Percentiles rank a stretch among this genome's conserved stretches.
Conservation (phyloP, 768 basidiomycete genomes). For the Rhizopogon salebrosus region DNA sequence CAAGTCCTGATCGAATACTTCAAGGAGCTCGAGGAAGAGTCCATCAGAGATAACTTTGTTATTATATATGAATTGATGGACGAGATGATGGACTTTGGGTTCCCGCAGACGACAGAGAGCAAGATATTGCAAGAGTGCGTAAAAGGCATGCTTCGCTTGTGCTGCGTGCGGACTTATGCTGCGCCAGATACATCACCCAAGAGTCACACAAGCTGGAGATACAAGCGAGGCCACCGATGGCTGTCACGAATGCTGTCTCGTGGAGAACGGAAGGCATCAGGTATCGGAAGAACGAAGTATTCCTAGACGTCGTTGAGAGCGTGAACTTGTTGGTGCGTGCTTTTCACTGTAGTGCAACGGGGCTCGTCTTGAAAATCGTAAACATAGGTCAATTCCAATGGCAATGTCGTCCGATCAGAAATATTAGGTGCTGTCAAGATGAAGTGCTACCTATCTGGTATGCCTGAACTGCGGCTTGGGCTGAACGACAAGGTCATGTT, state of each 20-base stretch:
- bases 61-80: conserved; percentile 99
- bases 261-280: conserved; percentile 97
- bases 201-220: conserved; percentile 96
- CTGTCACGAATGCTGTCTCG: conserved; percentile 96
- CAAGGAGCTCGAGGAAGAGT: conserved; percentile 99
- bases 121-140: conserved; percentile 93
- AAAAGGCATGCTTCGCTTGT: background rate
- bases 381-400: conserved; percentile 86
- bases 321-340: conserved; percentile 85
- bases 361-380: background rate
- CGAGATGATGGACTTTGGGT: conserved; percentile 99
- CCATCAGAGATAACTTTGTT: conserved; percentile 98
- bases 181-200: conserved; percentile 87
- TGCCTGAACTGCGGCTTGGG: conserved; percentile 94
- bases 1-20: conserved; percentile 97
- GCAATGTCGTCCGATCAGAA: conserved; percentile 95
- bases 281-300: conserved; percentile 98
- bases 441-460: conserved; percentile 99
- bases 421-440: conserved; percentile 99
- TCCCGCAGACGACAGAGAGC: conserved; percentile 97
- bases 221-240: conserved; percentile 88
- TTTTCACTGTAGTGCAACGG: background rate
- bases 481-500: conserved; percentile 99
- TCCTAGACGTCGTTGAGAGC: conserved; percentile 96
- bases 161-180: background rate